Evolutionary conservation across 208 protist genomes (phyloP), one percentile per base, ranked within the genome.

Genomic region (Trypanosoma caninum): DNA sequence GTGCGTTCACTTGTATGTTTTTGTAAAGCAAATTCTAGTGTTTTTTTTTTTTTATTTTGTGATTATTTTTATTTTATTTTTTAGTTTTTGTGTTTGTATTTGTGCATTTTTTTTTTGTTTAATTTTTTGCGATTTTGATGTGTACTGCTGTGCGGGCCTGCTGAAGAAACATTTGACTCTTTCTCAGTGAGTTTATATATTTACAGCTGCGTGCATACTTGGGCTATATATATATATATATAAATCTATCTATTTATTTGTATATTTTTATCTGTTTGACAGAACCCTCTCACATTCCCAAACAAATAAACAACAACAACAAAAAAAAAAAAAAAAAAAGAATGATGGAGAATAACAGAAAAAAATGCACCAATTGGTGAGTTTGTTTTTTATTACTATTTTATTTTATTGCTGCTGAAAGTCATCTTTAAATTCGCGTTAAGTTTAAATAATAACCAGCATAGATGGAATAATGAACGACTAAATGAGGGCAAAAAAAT

Each of bases 31-130:
- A 48, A 22, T 65, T 51, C 18, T 56, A 18, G 45, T 35, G 6
- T 56, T 34, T 22, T 59, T 69, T 42, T 23, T 23, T 9, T 34
- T 35, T 30, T 44, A 30, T 40, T 53, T 47, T 28, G 23, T 48
- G 13, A 28, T 18, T 7, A 34, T 48, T 63, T 50, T 62, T 57
- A 18, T 57, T n/a, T 45, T 65, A 48, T 65, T 16, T 69, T 30
- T 14, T 13, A 20, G 22, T 14, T 20, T 28, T 22, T 16, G 11
- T 9, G 16, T 20, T 8, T 38, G 13, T 22, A n/a, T 20, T 38
- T 30, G 30, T 28, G 5, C 13, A 31, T 41, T 23, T 42, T 58
- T n/a, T 58, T 41, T 41, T 44, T 58, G 40, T 28, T 8, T 40
- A 18, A 35, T 20, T 22, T 20, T 41, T 40, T 16, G n/a, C 51